Base-by-base conservation (phyloP, 371 early-diverging fungal genomes). In the Gilbertella persicaria region DNA sequence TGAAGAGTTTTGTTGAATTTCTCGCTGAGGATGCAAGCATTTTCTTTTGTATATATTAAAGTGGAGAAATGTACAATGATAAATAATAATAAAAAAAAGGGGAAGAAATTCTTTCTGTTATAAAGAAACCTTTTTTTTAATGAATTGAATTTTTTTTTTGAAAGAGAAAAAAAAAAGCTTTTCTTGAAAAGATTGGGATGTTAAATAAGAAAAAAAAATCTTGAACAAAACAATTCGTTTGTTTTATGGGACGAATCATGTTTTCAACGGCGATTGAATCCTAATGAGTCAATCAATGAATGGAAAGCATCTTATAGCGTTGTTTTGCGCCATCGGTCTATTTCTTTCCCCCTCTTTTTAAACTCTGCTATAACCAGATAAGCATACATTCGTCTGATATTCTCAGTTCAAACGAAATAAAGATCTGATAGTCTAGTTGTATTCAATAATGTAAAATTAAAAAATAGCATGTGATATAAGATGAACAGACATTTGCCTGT, bases 11-110 rank as follows among this genome's bases (percentile, higher is more conserved):
- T n/a, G 42, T 43, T 43, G 64, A 42, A 28, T 51, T 45, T 46
- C 39, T 59, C 41, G 42, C 33, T 43, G 58, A 16, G n/a, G 58
- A 43, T 44, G 50, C 52, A 47, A 68, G 41, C 54, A 59, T 55
- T 46, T 16, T 39, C 19, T 24, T 36, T 51, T 13, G 29, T 38
- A 26, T 19, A 30, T 45, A 8, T 25, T 39, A 23, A 20, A 36
- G 45, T 14, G 35, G 10, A 21, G 49, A 57, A 26, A 52, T 25
- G 39, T 38, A 21, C 24, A 20, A n/a, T n/a, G 45, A 37, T 45
- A 36, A 41, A 43, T 37, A 38, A 57, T 16, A 43, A 42, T n/a
- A 14, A 35, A 24, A 37, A 57, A 24, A 42, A 45, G 54, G 33
- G 4, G 39, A 42, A 60, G 48, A 19, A 30, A 21, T 19, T 28